Conservation (phyloP, 2,329 filamentous ascomycete species). For the Xylariaceae sp. region DNA sequence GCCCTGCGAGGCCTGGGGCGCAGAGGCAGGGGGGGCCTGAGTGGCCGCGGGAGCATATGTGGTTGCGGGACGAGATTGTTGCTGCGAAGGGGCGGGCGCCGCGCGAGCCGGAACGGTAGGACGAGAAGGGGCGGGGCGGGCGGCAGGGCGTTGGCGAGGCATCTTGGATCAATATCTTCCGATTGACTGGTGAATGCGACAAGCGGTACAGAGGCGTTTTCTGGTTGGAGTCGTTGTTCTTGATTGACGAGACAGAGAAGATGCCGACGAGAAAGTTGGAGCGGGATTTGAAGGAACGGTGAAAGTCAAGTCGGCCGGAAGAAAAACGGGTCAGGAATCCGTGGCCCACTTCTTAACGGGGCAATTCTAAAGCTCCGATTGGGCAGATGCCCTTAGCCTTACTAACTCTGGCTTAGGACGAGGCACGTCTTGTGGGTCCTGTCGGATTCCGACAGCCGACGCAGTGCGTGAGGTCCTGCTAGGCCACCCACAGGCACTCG, state of each 20-base stretch:
- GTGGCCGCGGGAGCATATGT: slow-evolving; percentile 36
- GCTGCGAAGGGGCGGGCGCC: slow-evolving; percentile 42
- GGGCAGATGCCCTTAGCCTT: neutral
- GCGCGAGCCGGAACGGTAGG: slow-evolving; percentile 60
- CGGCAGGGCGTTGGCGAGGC: slow-evolving; percentile 73
- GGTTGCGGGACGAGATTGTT: slow-evolving; percentile 59
- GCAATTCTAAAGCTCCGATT: slow-evolving; percentile 8
- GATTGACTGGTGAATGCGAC: neutral
- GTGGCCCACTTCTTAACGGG: neutral
- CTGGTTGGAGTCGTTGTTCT: neutral
- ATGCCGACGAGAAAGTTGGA: neutral
- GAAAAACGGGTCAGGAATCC: slow-evolving; percentile 1
- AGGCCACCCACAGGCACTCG: no score
- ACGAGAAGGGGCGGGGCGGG: slow-evolving; percentile 50
- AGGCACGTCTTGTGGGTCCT: no score
- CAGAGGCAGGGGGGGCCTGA: slow-evolving; percentile 44
- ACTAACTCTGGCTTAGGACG: no score
- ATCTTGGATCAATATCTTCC: slow-evolving; percentile 44
- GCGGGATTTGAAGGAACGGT: neutral
- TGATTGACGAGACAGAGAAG: neutral
- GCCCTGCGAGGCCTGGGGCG: slow-evolving; percentile 56
- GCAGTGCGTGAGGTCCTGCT: no score
- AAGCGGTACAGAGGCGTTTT: no score
- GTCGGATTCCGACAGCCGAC: no score
- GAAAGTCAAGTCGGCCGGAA: slow-evolving; percentile 16